Evolutionary conservation across 176 grass and related monocot genomes (phyloP).

Genomic region (Bromus sterilis): DNA sequence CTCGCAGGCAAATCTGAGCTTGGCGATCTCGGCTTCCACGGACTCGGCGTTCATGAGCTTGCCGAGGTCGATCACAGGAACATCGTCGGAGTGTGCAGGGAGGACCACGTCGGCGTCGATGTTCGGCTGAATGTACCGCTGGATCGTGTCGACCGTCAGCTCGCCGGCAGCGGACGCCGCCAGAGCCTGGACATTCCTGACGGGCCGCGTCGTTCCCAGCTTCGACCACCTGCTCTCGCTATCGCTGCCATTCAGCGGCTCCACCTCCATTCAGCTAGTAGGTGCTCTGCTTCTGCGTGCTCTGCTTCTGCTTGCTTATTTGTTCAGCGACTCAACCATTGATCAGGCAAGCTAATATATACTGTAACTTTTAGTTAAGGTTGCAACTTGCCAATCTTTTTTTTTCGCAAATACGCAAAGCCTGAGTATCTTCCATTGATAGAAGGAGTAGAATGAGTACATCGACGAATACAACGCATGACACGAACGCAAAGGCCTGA

Average conservation of each 20-base stretch:
- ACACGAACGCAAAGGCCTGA: too few species aligned
- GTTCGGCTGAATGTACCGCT: constrained; percentile 31
- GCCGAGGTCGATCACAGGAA: constrained; percentile 30
- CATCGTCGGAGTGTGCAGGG: neutral
- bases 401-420: too few species aligned
- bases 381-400: neutral
- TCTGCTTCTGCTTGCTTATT: neutral
- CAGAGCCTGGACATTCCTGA: constrained; percentile 44
- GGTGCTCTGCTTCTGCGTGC: neutral
- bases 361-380: neutral
- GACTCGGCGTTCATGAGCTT: neutral
- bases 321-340: neutral
- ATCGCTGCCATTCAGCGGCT: neutral
- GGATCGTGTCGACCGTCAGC: neutral
- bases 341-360: neutral
- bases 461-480: too few species aligned
- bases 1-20: constrained; percentile 36
- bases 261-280: neutral
- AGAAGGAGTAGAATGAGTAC: too few species aligned
- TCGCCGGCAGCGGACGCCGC: neutral
- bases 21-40: neutral
- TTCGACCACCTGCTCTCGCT: neutral
- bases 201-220: too few species aligned
- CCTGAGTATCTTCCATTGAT: too few species aligned
- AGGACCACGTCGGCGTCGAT: neutral